Evolutionary conservation across 2,329 filamentous ascomycete genomes (phyloP).

Genomic region (Hymenoscyphus repandus): DNA sequence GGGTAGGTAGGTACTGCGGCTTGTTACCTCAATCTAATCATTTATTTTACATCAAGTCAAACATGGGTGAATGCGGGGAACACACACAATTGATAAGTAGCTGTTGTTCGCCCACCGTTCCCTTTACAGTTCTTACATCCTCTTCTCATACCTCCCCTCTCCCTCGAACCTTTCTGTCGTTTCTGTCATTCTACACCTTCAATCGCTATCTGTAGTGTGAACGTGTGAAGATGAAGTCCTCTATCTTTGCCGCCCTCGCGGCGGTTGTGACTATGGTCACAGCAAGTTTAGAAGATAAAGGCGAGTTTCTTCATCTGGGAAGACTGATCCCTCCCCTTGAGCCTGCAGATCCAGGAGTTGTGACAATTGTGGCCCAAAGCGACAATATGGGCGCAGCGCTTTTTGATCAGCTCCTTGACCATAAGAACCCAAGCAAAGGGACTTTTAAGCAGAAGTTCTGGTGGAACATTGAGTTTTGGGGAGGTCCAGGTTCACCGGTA

Average conservation of each 20-base stretch:
- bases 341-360: constrained; percentile 12
- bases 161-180: background rate
- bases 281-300: constrained; percentile 8
- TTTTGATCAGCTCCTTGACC: constrained; percentile 50
- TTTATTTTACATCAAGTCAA: background rate
- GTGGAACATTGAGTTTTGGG: constrained; percentile 47
- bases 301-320: constrained; percentile 17
- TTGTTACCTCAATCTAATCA: background rate
- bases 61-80: background rate
- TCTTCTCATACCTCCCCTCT: background rate
- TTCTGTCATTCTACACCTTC: background rate
- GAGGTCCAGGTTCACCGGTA: constrained; percentile 49
- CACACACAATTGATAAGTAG: constrained; percentile 7
- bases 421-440: constrained; percentile 48
- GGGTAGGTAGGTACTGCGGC: background rate
- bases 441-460: constrained; percentile 51
- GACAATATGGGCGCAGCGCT: constrained; percentile 22
- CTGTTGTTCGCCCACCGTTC: background rate
- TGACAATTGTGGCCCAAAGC: constrained; percentile 5
- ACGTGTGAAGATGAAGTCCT: constrained; percentile 22
- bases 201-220: constrained; percentile 1
- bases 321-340: constrained; percentile 23
- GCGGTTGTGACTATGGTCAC: constrained; percentile 14
- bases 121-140: constrained; percentile 2
- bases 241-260: constrained; percentile 20